A percentile compares a stretch with the other conserved stretches of the same genome.
Conservation (phyloP, 768 basidiomycete species). For the Udeniomyces megalosporus region DNA sequence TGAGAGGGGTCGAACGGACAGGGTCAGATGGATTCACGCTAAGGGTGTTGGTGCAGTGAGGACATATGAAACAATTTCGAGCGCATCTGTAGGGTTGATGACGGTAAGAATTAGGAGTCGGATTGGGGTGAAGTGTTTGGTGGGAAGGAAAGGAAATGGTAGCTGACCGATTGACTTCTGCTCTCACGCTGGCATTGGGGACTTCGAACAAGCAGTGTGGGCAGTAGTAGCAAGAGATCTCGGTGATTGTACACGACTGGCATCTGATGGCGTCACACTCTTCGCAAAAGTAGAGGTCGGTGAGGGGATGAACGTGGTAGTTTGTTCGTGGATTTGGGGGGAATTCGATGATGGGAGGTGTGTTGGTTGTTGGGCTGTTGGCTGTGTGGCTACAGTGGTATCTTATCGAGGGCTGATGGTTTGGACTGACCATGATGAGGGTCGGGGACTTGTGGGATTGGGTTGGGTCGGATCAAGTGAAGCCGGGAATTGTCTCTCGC, state of each 20-base stretch:
- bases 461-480: not conserved
- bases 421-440: not conserved
- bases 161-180: slow-evolving; percentile 82
- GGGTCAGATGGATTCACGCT: slow-evolving; percentile 74
- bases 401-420: slow-evolving; percentile 18
- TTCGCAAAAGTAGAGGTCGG: slow-evolving; percentile 87
- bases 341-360: slow-evolving; percentile 53
- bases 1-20: not conserved
- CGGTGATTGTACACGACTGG: slow-evolving; percentile 75
- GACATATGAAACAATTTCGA: slow-evolving; percentile 93
- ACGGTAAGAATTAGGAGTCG: not conserved
- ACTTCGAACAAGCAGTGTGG: slow-evolving; percentile 98
- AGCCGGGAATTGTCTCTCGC: not conserved
- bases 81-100: slow-evolving; percentile 53
- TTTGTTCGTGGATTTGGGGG: slow-evolving; percentile 52
- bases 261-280: slow-evolving; percentile 94
- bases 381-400: slow-evolving; percentile 30
- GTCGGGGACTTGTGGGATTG: not conserved
- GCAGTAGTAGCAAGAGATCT: slow-evolving; percentile 95
- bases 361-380: slow-evolving; percentile 35
- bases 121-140: not conserved
- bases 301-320: slow-evolving; percentile 58
- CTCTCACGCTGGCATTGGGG: slow-evolving; percentile 91
- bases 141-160: not conserved
- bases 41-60: slow-evolving; percentile 75